These are phyloP conservation scores for Colletotrichum salicis DNA, from an alignment of 2,329 filamentous ascomycete genomes.

Conservation along the genomic window DNA sequence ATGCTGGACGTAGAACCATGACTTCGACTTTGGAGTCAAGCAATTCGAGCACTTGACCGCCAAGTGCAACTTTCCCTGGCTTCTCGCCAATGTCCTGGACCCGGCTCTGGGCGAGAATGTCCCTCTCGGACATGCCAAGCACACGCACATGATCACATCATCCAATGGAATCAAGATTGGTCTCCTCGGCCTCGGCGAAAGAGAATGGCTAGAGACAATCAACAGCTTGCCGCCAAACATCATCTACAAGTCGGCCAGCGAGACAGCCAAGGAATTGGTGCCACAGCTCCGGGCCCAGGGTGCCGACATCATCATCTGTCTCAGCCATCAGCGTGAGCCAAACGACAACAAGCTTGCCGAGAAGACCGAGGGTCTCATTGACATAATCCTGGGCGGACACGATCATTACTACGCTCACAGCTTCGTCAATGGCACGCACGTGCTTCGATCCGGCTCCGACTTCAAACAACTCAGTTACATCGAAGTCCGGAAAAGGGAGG, in stretches of 20 bases:
- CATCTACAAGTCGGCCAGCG: conserved; percentile 81
- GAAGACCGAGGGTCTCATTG: conserved; percentile 78
- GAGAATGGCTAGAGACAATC: conserved; percentile 90
- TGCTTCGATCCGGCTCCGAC: conserved; percentile 88
- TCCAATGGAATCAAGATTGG: conserved; percentile 89
- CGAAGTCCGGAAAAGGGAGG: conserved; percentile 72
- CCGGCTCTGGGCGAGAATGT: conserved; percentile 80
- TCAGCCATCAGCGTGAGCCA: conserved; percentile 88
- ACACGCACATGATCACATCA: conserved; percentile 80
- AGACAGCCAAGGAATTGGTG: conserved; percentile 79
- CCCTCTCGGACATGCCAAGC: conserved; percentile 79
- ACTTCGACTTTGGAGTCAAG: conserved; percentile 88
- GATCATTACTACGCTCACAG: conserved; percentile 89
- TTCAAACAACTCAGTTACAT: conserved; percentile 94
- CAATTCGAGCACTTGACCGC: conserved; percentile 79
- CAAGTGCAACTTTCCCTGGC: conserved; percentile 88
- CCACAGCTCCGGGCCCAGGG: conserved; percentile 79
- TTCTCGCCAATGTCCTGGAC: conserved; percentile 88
- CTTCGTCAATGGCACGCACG: conserved; percentile 81
- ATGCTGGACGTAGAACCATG: conserved; percentile 74
- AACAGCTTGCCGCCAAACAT: conserved; percentile 85
- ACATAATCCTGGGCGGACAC: conserved; percentile 88
- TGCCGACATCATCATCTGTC: conserved; percentile 82
- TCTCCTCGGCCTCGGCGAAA: conserved; percentile 84
- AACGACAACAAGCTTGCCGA: conserved; percentile 89